phyloP scores from a whole-genome alignment of 352 stramenopile genomes.

The Pilasporangium apinafurcum region DNA sequence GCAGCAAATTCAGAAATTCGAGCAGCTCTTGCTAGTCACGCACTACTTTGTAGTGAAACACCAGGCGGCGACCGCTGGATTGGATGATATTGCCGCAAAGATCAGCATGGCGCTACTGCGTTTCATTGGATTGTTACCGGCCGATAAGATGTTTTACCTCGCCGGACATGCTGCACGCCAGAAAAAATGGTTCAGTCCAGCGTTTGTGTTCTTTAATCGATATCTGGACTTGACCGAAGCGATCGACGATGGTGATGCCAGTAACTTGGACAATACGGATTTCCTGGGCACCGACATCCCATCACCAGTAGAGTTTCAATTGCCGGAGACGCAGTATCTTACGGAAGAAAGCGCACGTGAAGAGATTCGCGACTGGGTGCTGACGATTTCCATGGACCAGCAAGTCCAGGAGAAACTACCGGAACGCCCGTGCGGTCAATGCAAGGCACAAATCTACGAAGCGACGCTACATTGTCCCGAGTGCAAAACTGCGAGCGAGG shows the following conservation, averaged over 20 bases:
- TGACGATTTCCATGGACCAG: constrained; percentile 94
- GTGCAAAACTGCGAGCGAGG: constrained; percentile 69
- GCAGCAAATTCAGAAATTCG: constrained; percentile 54
- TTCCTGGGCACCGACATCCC: constrained; percentile 92
- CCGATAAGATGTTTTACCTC: constrained; percentile 95
- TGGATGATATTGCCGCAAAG: constrained; percentile 68
- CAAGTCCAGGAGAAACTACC: constrained; percentile 89
- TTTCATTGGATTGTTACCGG: constrained; percentile 83
- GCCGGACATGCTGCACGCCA: constrained; percentile 75
- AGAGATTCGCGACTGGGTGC: constrained; percentile 93
- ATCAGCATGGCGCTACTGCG: constrained; percentile 87
- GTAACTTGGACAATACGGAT: constrained; percentile 90
- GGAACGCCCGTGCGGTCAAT: constrained; percentile 61
- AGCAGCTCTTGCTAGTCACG: constrained; percentile 69
- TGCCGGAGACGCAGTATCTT: constrained; percentile 77
- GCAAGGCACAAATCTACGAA: constrained; percentile 87
- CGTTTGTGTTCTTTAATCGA: constrained; percentile 94
- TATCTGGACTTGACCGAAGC: constrained; percentile 94
- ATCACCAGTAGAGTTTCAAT: constrained; percentile 60
- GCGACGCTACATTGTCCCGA: constrained; percentile 65
- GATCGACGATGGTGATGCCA: constrained; percentile 87
- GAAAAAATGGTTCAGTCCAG: constrained; percentile 87
- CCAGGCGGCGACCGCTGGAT: constrained; percentile 39
- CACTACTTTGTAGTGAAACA: constrained; percentile 79
- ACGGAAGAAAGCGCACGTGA: constrained; percentile 81